Evolutionary conservation across 495 filamentous ascomycete species (phyloP), one percentile per base, ranked within the genome.

Genomic region (Wilcoxina mikolae): DNA sequence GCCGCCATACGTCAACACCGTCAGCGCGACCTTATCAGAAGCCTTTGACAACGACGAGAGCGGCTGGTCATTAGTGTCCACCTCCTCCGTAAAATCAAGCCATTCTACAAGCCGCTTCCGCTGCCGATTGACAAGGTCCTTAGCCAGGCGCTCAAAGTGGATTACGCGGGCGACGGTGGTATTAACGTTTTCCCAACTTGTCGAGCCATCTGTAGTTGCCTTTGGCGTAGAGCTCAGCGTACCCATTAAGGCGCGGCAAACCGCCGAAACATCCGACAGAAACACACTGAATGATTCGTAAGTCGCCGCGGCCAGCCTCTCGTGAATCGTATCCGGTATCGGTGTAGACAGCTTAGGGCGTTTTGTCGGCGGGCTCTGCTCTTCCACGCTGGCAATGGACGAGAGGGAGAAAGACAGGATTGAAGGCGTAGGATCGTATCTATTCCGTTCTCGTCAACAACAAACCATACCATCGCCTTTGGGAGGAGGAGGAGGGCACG

Each of bases 1-100:
- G 1, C 62, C 62, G 38, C 57, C 46, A 10, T 65, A 58, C 2
- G 46, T 57, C 62, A 65, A 66, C 24, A 65, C 58, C 12, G 62
- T 65, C 51, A 65, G 62, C 25, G 62, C 62, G 38, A 65, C 57
- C 23, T 65, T 65, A 18, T 33, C 45, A 12, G 18, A 45, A 22
- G 58, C 59, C 4, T 51, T 45, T 12, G 31, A 18, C 17, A 51
- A 18, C 20, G 31, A 20, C 29, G 29, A 23, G 24, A 18, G 24
- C 24, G 20, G 29, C 42, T 55, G 42, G 7, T n/a, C 18, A 49
- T 20, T 23, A 3, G 24, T n/a, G 20, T 22, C 38, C 18, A 55
- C 46, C 27, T 65, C 61, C 33, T 64, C 59, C 1, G 53, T 57
- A 31, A 63, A 59, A 29, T 65, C 61, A 38, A 65, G 62, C 12